phyloP scores from a whole-genome alignment of 805 yeast genomes.

The Spathaspora hagerdaliae region DNA sequence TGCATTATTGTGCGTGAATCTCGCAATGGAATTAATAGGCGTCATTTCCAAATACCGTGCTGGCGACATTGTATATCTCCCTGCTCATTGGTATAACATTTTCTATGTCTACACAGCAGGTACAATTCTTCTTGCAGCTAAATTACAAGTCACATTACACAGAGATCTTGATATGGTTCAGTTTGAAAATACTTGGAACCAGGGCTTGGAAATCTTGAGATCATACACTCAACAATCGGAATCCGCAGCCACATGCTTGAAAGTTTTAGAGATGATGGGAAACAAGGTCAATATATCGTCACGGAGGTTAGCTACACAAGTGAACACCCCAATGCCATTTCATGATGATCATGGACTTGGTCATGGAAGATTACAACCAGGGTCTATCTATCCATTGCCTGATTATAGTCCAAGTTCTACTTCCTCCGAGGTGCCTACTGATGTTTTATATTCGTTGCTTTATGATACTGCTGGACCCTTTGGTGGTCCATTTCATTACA shows the following conservation, averaged over 20 bases:
- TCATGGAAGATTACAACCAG: background rate
- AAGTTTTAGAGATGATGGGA: conserved; percentile 9
- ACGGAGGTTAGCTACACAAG: conserved; percentile 2
- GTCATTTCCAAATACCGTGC: conserved; percentile 7
- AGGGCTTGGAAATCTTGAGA: conserved; percentile 6
- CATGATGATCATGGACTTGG: background rate
- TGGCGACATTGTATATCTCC: conserved; percentile 9
- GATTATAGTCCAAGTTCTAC: conserved; percentile 5
- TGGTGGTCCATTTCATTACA: conserved; percentile 10
- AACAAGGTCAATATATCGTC: conserved; percentile 6
- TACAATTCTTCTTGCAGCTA: conserved; percentile 17
- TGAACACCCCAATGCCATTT: conserved; percentile 1
- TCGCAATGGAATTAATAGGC: conserved; percentile 8
- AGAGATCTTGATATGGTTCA: conserved; percentile 5
- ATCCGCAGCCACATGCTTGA: conserved; percentile 9
- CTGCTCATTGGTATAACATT: conserved; percentile 18
- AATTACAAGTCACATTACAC: conserved; percentile 14
- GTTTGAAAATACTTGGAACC: conserved; percentile 6
- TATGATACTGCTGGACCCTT: conserved; percentile 12
- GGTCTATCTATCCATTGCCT: background rate
- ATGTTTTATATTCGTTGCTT: conserved; percentile 10
- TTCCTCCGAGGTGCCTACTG: conserved; percentile 7
- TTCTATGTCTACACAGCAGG: conserved; percentile 18
- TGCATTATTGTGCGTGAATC: conserved; percentile 7
- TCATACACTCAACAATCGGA: conserved; percentile 9